phyloP scores from a whole-genome alignment of 192 early-diverging fungal species.

The Martensiomyces pterosporus region DNA sequence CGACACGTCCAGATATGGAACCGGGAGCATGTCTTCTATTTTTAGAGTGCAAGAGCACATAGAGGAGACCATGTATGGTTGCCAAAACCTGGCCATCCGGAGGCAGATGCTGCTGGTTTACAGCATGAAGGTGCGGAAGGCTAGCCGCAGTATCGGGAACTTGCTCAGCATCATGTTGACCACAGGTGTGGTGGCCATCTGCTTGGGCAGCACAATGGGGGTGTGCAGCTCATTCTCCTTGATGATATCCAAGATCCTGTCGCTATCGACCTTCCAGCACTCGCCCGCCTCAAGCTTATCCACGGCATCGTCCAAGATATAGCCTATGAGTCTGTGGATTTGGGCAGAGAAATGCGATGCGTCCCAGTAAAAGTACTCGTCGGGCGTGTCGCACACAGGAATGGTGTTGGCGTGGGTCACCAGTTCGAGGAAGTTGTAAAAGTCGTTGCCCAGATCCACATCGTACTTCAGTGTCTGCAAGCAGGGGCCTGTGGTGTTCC shows the following conservation, averaged over 20 bases:
- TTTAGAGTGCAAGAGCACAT: too few species aligned
- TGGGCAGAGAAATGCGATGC: conserved; percentile 49
- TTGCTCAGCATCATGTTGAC: conserved; percentile 41
- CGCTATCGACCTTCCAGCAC: conserved; percentile 25
- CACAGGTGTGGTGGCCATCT: conserved; percentile 33
- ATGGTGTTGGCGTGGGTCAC: conserved; percentile 49
- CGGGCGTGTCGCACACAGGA: conserved; percentile 45
- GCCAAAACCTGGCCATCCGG: too few species aligned
- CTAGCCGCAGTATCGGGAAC: conserved; percentile 38
- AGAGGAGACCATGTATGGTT: too few species aligned
- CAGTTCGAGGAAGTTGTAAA: conserved; percentile 51
- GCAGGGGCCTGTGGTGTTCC: conserved; percentile 33
- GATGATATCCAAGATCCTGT: conserved; percentile 30
- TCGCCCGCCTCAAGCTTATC: conserved; percentile 30
- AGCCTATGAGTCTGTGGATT: conserved; percentile 37
- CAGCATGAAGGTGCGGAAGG: conserved; percentile 47
- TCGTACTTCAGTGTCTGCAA: conserved; percentile 43
- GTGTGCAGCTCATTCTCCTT: conserved; percentile 36
- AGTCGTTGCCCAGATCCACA: conserved; percentile 46
- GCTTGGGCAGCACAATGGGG: conserved; percentile 42
- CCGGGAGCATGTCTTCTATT: too few species aligned
- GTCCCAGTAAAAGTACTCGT: conserved; percentile 50
- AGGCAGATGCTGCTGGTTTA: too few species aligned
- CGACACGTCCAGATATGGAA: too few species aligned
- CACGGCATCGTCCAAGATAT: conserved; percentile 39